phyloP scores from a whole-genome alignment of 164 flowering plant genomes.

The Umbellularia californica region DNA sequence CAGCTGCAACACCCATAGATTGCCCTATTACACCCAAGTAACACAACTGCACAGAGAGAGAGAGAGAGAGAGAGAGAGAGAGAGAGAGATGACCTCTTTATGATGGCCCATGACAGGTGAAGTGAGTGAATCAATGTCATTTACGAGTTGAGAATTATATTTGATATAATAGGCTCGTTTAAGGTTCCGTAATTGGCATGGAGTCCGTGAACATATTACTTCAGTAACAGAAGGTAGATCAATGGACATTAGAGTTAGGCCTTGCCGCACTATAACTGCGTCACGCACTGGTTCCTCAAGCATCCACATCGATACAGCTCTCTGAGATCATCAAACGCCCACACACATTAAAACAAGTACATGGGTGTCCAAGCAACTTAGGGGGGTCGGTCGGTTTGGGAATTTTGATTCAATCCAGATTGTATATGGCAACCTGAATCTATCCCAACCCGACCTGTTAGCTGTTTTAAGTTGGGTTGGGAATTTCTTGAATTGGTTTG shows the following conservation, averaged over 20 bases:
- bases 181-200: constrained; percentile 31
- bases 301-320: constrained; percentile 41
- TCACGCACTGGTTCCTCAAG: constrained; percentile 34
- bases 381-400: too few relatives aligned
- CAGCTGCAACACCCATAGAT: not conserved
- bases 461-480: too few relatives aligned
- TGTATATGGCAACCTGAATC: too few relatives aligned
- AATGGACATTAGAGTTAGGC: constrained; percentile 13
- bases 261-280: constrained; percentile 23
- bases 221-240: constrained; percentile 34
- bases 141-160: constrained; percentile 26
- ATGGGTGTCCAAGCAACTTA: too few relatives aligned
- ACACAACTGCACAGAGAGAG: too few relatives aligned
- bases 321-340: constrained; percentile 15
- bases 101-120: not conserved
- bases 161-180: constrained; percentile 32
- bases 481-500: too few relatives aligned
- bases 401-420: too few relatives aligned
- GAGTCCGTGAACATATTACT: constrained; percentile 44
- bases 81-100: constrained; percentile 8
- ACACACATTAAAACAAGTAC: too few relatives aligned
- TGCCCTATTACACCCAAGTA: too few relatives aligned
- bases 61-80: not conserved
- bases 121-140: not conserved
- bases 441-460: too few relatives aligned